These are phyloP conservation scores for Neospermospora avenae DNA, from an alignment of 2,329 filamentous ascomycete species.

Conservation along the genomic window DNA sequence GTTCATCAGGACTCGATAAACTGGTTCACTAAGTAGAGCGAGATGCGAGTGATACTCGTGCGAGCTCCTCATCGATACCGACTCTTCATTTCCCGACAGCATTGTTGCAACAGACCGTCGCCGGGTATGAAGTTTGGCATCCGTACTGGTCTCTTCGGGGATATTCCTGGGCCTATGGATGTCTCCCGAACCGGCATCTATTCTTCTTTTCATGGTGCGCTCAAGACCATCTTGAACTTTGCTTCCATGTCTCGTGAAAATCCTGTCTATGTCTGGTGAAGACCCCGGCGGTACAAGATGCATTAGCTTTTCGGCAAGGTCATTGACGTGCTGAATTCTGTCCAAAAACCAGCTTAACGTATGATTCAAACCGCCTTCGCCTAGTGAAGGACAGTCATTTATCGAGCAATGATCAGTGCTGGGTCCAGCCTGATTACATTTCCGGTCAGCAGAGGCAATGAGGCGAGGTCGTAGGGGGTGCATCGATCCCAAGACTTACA, in stretches of 20 bases:
- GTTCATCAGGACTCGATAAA: conserved; percentile 29
- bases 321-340: conserved; percentile 31
- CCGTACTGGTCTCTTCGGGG: conserved; percentile 17
- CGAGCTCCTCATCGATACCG: conserved; percentile 24
- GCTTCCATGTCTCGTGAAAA: conserved; percentile 11
- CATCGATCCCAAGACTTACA: conserved; percentile 28
- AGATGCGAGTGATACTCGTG: conserved; percentile 21
- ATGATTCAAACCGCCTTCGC: conserved; percentile 29
- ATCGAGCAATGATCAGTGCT: conserved; percentile 15
- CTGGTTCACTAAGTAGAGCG: conserved; percentile 13
- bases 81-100: conserved; percentile 21
- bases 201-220: conserved; percentile 31
- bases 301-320: conserved; percentile 31
- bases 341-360: conserved; percentile 32
- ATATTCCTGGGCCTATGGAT: conserved; percentile 12
- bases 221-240: conserved; percentile 19
- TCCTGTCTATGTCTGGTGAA: conserved; percentile 13
- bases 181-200: conserved; percentile 22
- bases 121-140: conserved; percentile 24
- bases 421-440: conserved; percentile 18
- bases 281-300: conserved; percentile 22
- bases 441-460: conserved; percentile 18
- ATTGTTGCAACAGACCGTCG: conserved; percentile 21
- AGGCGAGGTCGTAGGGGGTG: conserved; percentile 7
- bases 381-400: conserved; percentile 28